Evolutionary conservation across 352 stramenopile species (phyloP).

Genomic region (Globisporangium megalacanthum): DNA sequence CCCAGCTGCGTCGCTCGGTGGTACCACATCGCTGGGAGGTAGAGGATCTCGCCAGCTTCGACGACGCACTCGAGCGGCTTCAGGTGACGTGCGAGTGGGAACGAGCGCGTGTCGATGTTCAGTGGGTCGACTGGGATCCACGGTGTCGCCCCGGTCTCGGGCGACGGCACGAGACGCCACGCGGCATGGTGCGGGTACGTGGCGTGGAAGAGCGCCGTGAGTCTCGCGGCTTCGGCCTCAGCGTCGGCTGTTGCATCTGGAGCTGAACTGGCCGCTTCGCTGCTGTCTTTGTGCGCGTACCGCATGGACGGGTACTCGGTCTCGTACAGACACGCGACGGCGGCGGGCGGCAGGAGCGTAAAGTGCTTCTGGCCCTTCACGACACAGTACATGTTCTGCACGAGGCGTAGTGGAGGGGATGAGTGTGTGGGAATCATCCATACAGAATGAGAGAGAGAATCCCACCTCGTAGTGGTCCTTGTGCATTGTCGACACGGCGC

Average conservation of each 20-base stretch:
- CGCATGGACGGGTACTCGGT: conserved; percentile 50
- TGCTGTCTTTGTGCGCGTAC: conserved; percentile 35
- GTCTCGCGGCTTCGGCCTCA: conserved; percentile 2
- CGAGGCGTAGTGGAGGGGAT: background rate
- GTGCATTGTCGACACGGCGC: conserved; percentile 94
- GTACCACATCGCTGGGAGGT: conserved; percentile 82
- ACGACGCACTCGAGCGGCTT: conserved; percentile 65
- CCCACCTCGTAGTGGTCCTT: conserved; percentile 96
- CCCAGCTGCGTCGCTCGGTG: conserved; percentile 73
- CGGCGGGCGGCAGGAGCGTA: conserved; percentile 84
- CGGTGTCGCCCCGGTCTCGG: conserved; percentile 48
- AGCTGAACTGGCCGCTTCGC: background rate
- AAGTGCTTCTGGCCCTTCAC: conserved; percentile 95
- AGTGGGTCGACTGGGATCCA: conserved; percentile 83
- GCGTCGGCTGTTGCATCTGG: conserved; percentile 2
- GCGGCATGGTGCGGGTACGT: conserved; percentile 38
- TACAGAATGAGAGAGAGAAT: conserved; percentile 1
- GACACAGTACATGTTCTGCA: conserved; percentile 96
- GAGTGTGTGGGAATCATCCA: background rate
- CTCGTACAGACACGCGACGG: conserved; percentile 89
- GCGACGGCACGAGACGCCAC: conserved; percentile 44
- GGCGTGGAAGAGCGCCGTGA: conserved; percentile 43
- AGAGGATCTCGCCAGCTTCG: conserved; percentile 63
- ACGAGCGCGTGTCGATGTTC: conserved; percentile 44
- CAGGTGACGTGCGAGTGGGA: conserved; percentile 45